Percentiles rank a stretch among this genome's conserved stretches.
phyloP scores from a whole-genome alignment of 1,284 basidiomycete species.

The Trametes versicolor region DNA sequence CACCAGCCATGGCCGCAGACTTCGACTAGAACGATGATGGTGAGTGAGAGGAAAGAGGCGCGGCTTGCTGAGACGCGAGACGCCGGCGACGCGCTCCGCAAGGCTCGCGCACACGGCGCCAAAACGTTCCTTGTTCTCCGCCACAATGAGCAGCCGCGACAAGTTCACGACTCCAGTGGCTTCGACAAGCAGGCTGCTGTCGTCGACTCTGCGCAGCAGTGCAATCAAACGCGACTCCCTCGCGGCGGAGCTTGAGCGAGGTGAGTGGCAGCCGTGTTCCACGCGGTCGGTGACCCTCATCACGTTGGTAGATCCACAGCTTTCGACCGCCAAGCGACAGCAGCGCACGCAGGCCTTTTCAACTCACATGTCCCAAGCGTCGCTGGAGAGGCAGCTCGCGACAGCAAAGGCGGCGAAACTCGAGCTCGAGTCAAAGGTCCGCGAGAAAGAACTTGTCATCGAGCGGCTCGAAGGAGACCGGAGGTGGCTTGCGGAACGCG shows the following conservation, averaged over 20 bases:
- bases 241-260: constrained; percentile 72
- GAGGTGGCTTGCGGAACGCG: constrained; percentile 66
- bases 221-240: constrained; percentile 66
- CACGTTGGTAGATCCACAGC: constrained; percentile 60
- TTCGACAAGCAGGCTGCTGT: constrained; percentile 32
- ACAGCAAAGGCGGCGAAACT: constrained; percentile 64
- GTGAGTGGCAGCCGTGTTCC: constrained; percentile 44
- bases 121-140: constrained; percentile 16
- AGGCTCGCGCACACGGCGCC: too few species aligned
- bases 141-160: constrained; percentile 38
- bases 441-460: constrained; percentile 64
- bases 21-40: not conserved
- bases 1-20: constrained; percentile 34
- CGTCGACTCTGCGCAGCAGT: constrained; percentile 37
- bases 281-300: constrained; percentile 26
- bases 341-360: constrained; percentile 68
- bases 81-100: constrained; percentile 10
- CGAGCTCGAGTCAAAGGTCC: constrained; percentile 70
- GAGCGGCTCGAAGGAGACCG: constrained; percentile 73
- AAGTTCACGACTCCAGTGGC: constrained; percentile 43
- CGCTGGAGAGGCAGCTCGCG: constrained; percentile 69
- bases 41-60: constrained; percentile 9
- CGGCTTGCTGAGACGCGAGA: not conserved
- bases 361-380: constrained; percentile 63
- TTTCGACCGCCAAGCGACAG: constrained; percentile 68